These are phyloP conservation scores for Elongisporangium prolatum DNA, from an alignment of 352 stramenopile species.

Conservation along the genomic window DNA sequence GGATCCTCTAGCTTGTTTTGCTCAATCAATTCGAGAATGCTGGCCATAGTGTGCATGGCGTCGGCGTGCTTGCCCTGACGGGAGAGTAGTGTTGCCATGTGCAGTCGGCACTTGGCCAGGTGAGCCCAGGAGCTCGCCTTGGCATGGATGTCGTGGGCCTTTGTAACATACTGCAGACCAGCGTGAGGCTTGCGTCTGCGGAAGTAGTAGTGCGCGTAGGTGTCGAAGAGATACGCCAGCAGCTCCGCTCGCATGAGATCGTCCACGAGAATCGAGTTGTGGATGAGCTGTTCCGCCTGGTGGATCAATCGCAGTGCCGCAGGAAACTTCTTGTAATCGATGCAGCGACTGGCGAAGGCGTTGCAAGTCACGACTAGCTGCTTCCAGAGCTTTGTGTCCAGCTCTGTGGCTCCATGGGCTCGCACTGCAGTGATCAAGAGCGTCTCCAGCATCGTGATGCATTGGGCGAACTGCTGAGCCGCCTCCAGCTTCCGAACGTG, in stretches of 20 bases:
- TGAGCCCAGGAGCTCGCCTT: slow-evolving; percentile 74
- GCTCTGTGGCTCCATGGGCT: slow-evolving; percentile 37
- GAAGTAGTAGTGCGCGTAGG: slow-evolving; percentile 91
- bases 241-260: slow-evolving; percentile 54
- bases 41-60: slow-evolving; percentile 69
- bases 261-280: slow-evolving; percentile 66
- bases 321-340: slow-evolving; percentile 81
- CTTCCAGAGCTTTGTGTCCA: slow-evolving; percentile 80
- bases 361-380: slow-evolving; percentile 90
- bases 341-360: slow-evolving; percentile 80
- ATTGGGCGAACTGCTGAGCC: slow-evolving; percentile 71
- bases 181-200: slow-evolving; percentile 74
- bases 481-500: slow-evolving; percentile 80
- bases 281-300: slow-evolving; percentile 66
- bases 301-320: slow-evolving; percentile 82
- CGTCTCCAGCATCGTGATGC: slow-evolving; percentile 73
- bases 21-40: slow-evolving; percentile 88
- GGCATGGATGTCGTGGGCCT: slow-evolving; percentile 80
- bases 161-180: slow-evolving; percentile 79
- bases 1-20: slow-evolving; percentile 78
- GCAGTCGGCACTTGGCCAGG: slow-evolving; percentile 87
- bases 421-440: slow-evolving; percentile 69
- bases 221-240: slow-evolving; percentile 81
- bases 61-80: slow-evolving; percentile 75
- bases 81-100: slow-evolving; percentile 74